Conservation (phyloP, 2,329 filamentous ascomycete species). For the Atkinsonella texensis region DNA sequence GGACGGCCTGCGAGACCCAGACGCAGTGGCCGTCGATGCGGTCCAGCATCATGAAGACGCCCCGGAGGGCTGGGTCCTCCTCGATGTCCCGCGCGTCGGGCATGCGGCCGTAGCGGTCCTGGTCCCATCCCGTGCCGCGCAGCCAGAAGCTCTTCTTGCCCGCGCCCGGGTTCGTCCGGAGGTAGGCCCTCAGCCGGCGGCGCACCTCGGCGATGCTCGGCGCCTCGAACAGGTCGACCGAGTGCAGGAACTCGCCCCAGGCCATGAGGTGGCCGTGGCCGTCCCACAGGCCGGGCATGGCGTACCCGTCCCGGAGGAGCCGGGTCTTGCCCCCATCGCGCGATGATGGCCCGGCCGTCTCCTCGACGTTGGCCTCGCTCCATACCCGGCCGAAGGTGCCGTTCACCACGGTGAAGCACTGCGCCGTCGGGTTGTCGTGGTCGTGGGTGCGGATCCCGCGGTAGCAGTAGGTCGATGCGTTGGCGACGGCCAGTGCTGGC, state of each 20-base stretch:
- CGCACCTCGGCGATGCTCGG: constrained; percentile 43
- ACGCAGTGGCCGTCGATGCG: constrained; percentile 59
- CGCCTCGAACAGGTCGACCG: constrained; percentile 50
- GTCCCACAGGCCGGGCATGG: constrained; percentile 58
- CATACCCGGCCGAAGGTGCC: constrained; percentile 41
- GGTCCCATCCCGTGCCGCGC: constrained; percentile 59
- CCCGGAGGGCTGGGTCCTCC: constrained; percentile 36
- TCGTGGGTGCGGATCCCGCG: constrained; percentile 25
- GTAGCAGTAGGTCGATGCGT: constrained; percentile 26
- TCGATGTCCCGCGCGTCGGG: constrained; percentile 50
- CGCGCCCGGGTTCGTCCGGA: constrained; percentile 33
- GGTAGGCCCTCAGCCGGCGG: constrained; percentile 37
- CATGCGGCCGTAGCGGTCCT: constrained; percentile 52
- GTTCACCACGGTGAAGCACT: constrained; percentile 44
- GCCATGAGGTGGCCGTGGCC: constrained; percentile 56
- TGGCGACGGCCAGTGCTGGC: background rate
- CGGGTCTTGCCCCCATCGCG: background rate
- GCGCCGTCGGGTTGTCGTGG: constrained; percentile 22
- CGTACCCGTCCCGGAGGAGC: constrained; percentile 30
- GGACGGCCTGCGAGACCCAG: constrained; percentile 54
- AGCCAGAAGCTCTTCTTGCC: constrained; percentile 49
- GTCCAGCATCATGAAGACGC: constrained; percentile 56
- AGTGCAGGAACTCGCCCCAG: constrained; percentile 56
- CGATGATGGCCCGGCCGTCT: background rate
- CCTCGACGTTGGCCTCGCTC: constrained; percentile 17